Conservation (phyloP, 2,329 filamentous ascomycete genomes). For the Tolypocladium pustulatum region DNA sequence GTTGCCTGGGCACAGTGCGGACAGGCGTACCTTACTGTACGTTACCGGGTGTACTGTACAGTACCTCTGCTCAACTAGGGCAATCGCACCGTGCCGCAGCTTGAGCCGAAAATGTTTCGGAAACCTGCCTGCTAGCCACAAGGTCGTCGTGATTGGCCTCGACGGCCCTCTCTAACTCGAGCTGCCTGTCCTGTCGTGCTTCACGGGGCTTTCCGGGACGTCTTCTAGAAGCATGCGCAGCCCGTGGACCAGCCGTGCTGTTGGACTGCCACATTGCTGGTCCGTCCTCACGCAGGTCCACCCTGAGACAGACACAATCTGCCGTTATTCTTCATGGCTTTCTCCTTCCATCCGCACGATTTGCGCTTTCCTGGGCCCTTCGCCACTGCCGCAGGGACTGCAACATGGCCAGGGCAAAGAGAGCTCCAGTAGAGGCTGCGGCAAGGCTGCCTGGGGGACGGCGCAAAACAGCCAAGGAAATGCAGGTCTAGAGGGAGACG, state of each 20-base stretch:
- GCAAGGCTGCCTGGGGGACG: background rate
- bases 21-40: too few species aligned
- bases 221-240: conserved; percentile 9
- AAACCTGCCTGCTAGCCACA: background rate
- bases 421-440: background rate
- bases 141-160: background rate
- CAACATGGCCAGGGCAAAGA: background rate
- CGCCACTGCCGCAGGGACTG: background rate
- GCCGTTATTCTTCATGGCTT: background rate
- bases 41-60: too few species aligned
- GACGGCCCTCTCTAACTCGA: background rate
- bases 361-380: background rate
- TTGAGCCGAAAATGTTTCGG: background rate
- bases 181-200: background rate
- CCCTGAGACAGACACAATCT: background rate
- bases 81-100: background rate
- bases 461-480: background rate
- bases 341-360: background rate
- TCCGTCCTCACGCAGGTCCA: background rate
- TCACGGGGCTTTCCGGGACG: background rate
- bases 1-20: background rate
- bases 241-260: background rate
- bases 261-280: background rate
- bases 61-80: background rate
- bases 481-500: background rate